Conservation (phyloP, 1,284 basidiomycete genomes). For the Cryptococcus wingfieldii region DNA sequence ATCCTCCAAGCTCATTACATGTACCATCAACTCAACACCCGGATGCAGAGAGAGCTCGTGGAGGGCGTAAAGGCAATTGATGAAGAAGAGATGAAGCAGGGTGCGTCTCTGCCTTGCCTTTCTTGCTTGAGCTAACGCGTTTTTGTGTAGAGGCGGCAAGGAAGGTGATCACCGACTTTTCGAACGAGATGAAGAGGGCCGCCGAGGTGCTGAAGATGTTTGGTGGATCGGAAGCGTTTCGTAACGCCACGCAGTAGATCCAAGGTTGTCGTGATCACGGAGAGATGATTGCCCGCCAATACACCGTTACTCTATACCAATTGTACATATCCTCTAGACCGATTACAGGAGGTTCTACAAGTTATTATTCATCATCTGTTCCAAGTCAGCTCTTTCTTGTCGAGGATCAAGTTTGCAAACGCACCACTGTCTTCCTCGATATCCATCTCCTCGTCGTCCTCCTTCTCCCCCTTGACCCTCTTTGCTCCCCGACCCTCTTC, state of each 20-base stretch:
- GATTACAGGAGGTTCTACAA: no score
- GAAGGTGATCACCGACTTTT: constrained; percentile 20
- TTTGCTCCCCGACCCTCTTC: constrained; percentile 32
- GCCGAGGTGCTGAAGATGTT: constrained; percentile 16
- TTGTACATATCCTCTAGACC: constrained; percentile 1
- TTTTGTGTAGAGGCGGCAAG: constrained; percentile 10
- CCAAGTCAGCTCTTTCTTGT: no score
- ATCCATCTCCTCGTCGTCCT: constrained; percentile 40
- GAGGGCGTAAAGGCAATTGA: constrained; percentile 20
- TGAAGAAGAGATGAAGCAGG: constrained; percentile 26
- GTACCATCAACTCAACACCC: constrained; percentile 14
- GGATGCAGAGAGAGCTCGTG: constrained; percentile 15
- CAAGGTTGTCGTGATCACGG: neutral
- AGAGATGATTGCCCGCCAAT: neutral
- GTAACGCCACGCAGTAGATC: neutral
- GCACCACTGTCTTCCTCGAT: constrained; percentile 47
- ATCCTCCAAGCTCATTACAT: constrained; percentile 18
- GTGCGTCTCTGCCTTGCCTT: constrained; percentile 16
- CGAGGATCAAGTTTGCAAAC: constrained; percentile 2
- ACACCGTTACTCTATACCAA: constrained; percentile 6
- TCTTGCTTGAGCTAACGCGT: neutral
- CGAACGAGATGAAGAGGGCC: constrained; percentile 16
- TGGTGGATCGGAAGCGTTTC: neutral
- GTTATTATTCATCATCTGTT: neutral
- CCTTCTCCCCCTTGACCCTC: constrained; percentile 35